Percentiles rank a stretch among this genome's conserved stretches.
phyloP scores from a whole-genome alignment of 306 rosid genomes.

The Glycine tomentella region DNA sequence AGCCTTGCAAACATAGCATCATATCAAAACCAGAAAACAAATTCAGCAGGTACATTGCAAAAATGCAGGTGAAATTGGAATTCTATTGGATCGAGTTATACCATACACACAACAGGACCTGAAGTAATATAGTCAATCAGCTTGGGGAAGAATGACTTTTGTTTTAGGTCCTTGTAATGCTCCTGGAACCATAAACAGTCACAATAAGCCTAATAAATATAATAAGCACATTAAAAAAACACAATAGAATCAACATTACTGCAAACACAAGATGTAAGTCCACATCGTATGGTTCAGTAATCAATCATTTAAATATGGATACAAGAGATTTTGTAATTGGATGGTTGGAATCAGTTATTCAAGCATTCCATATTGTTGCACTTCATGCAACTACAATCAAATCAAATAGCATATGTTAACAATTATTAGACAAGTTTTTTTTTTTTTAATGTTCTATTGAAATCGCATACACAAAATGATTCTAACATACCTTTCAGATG shows the following conservation, averaged over 20 bases:
- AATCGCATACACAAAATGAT: slow-evolving; percentile 10
- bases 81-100: slow-evolving; percentile 45
- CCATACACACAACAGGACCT: slow-evolving; percentile 98
- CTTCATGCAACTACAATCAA: slow-evolving; percentile 41
- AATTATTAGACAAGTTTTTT: background rate
- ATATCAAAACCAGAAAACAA: slow-evolving; percentile 38
- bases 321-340: background rate
- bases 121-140: slow-evolving; percentile 90
- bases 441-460: background rate
- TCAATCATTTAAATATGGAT: slow-evolving; percentile 32
- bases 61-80: slow-evolving; percentile 15
- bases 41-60: slow-evolving; percentile 36
- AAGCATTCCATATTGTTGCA: slow-evolving; percentile 29
- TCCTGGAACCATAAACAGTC: slow-evolving; percentile 65
- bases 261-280: slow-evolving; percentile 11
- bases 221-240: slow-evolving; percentile 27
- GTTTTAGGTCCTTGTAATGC: slow-evolving; percentile 91
- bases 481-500: background rate
- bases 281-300: slow-evolving; percentile 15
- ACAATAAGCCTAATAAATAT: slow-evolving; percentile 28
- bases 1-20: slow-evolving; percentile 65
- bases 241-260: slow-evolving; percentile 21
- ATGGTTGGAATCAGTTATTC: slow-evolving; percentile 29
- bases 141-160: slow-evolving; percentile 83
- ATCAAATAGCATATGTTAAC: slow-evolving; percentile 24